These are phyloP conservation scores for Colletotrichum sp. DNA, from an alignment of 2,329 filamentous ascomycete species.

Conservation along the genomic window DNA sequence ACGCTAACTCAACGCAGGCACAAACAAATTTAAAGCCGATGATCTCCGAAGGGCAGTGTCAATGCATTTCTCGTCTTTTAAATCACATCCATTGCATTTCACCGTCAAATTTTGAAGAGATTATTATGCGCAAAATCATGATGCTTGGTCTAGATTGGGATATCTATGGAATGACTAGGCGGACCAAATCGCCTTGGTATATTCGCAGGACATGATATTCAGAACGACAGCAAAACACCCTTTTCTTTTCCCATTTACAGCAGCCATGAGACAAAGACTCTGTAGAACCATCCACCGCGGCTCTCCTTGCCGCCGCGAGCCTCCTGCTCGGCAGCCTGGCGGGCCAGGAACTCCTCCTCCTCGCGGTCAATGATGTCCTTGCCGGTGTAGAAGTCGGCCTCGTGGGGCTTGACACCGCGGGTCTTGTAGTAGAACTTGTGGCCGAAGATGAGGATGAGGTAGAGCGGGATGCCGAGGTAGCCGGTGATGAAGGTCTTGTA, in stretches of 20 bases:
- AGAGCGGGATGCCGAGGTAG: constrained; percentile 79
- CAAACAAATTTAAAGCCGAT: neutral
- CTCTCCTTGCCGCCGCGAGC: constrained; percentile 25
- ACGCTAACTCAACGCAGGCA: neutral
- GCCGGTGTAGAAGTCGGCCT: constrained; percentile 73
- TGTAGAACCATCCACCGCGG: constrained; percentile 30
- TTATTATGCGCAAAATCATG: neutral
- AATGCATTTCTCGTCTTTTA: neutral
- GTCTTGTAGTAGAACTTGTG: constrained; percentile 65
- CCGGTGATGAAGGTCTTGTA: constrained; percentile 81
- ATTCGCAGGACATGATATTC: constrained; percentile 19
- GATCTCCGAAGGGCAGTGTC: neutral
- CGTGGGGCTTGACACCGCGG: constrained; percentile 58
- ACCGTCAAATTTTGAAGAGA: neutral
- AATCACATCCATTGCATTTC: no score
- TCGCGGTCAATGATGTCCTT: constrained; percentile 77
- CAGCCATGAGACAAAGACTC: constrained; percentile 24
- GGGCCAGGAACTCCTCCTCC: constrained; percentile 70
- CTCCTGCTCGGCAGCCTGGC: constrained; percentile 42
- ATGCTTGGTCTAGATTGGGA: constrained; percentile 15
- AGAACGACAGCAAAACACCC: neutral
- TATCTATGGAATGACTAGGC: constrained; percentile 11
- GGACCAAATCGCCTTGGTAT: constrained; percentile 19
- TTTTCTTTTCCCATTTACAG: constrained; percentile 8
- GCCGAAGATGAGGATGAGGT: constrained; percentile 71